Conservation (phyloP, 78 protist genomes). For the Dictyostelium firmibasis region DNA sequence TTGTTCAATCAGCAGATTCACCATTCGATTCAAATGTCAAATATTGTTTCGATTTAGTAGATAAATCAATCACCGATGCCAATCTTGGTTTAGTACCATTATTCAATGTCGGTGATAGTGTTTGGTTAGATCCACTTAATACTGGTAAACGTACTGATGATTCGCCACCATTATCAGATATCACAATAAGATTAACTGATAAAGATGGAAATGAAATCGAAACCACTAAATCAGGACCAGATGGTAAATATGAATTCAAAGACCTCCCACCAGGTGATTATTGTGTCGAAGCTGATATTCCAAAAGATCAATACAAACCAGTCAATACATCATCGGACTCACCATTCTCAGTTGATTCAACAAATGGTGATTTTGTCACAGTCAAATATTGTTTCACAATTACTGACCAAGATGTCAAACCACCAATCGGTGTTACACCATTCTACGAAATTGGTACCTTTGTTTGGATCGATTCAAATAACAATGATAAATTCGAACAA, state of each 20-base stretch:
- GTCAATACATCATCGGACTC: too few species aligned
- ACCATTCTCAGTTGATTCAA: too few species aligned
- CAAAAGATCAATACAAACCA: too few species aligned
- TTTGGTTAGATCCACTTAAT: neutral
- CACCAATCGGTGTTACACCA: neutral
- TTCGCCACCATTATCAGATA: neutral
- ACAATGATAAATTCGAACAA: neutral
- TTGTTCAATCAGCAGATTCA: neutral
- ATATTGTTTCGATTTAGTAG: neutral
- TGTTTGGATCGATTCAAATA: neutral
- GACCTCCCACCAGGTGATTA: too few species aligned
- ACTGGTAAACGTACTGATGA: neutral
- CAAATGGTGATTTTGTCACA: neutral
- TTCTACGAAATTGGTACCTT: neutral
- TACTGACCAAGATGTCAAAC: neutral
- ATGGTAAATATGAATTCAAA: too few species aligned
- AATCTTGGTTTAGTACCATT: neutral
- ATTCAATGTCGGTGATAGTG: neutral
- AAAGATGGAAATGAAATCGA: constrained; percentile 9
- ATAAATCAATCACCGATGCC: neutral
- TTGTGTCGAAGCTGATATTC: too few species aligned
- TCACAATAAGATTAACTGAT: neutral
- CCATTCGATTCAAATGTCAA: neutral
- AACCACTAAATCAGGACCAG: too few species aligned
- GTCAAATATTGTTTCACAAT: neutral